These are phyloP conservation scores for Chrysanthemum seticuspe DNA, from an alignment of 129 eudicot genomes.

Conservation along the genomic window DNA sequence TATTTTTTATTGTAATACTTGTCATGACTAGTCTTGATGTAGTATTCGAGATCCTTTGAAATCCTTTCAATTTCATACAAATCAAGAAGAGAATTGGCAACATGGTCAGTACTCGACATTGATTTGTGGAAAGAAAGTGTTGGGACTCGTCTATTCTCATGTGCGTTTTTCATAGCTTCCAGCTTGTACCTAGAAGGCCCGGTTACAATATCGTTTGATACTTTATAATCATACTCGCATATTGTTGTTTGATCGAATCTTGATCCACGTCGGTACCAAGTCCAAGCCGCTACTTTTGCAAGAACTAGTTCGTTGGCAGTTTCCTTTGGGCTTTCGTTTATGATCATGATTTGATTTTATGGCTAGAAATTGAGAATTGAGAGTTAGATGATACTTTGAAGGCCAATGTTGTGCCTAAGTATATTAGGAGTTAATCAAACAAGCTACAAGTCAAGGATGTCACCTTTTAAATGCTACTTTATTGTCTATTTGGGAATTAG, in stretches of 20 bases:
- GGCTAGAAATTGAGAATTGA: background rate
- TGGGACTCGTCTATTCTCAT: background rate
- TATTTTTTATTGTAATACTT: slow-evolving; percentile 6
- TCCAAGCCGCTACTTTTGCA: slow-evolving; percentile 51
- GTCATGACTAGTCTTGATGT: slow-evolving; percentile 31
- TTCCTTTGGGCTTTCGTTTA: slow-evolving; percentile 4
- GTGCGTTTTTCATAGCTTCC: slow-evolving; percentile 32
- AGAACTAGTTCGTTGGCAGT: slow-evolving; percentile 33
- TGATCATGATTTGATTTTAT: slow-evolving; percentile 12
- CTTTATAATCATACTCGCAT: slow-evolving; percentile 27
- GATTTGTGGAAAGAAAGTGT: background rate
- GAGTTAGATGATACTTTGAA: slow-evolving; percentile 6
- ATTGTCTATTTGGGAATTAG: slow-evolving; percentile 29
- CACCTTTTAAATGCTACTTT: slow-evolving; percentile 23
- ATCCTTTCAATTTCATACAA: slow-evolving; percentile 52
- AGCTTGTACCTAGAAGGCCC: slow-evolving; percentile 45
- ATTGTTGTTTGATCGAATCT: slow-evolving; percentile 26
- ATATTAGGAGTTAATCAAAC: slow-evolving; percentile 18
- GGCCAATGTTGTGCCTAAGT: background rate
- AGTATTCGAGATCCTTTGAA: slow-evolving; percentile 43
- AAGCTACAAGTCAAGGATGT: slow-evolving; percentile 24
- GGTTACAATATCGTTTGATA: slow-evolving; percentile 10
- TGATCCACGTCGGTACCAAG: slow-evolving; percentile 43
- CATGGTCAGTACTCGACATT: slow-evolving; percentile 1
- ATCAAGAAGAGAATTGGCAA: slow-evolving; percentile 48